These are phyloP conservation scores for Boletus huronensis DNA, from an alignment of 768 basidiomycete species.

Conservation along the genomic window DNA sequence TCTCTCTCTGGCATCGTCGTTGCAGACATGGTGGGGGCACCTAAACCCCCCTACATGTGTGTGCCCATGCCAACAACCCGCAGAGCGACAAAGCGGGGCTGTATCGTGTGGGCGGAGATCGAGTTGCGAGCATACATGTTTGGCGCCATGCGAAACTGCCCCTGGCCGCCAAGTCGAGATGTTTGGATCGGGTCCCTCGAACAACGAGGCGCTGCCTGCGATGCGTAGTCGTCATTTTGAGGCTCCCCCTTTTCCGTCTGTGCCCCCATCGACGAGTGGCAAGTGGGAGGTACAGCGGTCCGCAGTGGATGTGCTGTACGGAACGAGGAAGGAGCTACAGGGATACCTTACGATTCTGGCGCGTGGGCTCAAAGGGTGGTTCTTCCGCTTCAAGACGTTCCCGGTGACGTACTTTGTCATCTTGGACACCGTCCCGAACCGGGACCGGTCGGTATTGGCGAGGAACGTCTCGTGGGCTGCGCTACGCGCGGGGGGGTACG, in stretches of 20 bases:
- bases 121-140: slow-evolving; percentile 28
- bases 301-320: slow-evolving; percentile 23
- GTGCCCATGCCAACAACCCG: slow-evolving; percentile 3
- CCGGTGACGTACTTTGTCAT: slow-evolving; percentile 34
- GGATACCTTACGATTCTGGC: slow-evolving; percentile 9
- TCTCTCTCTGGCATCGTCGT: slow-evolving; percentile 21
- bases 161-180: slow-evolving; percentile 19
- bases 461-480: slow-evolving; percentile 19
- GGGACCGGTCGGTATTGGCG: not conserved
- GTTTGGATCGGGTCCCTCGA: slow-evolving; percentile 23
- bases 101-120: slow-evolving; percentile 24
- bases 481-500: slow-evolving; percentile 27
- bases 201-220: slow-evolving; percentile 5
- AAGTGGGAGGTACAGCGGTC: slow-evolving; percentile 15
- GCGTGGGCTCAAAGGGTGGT: slow-evolving; percentile 4
- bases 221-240: slow-evolving; percentile 20
- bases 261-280: not conserved
- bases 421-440: slow-evolving; percentile 8
- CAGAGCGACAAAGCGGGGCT: slow-evolving; percentile 11
- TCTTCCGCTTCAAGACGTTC: slow-evolving; percentile 32
- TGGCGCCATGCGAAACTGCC: slow-evolving; percentile 28
- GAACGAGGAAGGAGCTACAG: not conserved
- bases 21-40: slow-evolving; percentile 15
- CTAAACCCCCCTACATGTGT: not conserved
- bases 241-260: slow-evolving; percentile 10